Percentiles rank a stretch among this genome's conserved stretches.
Conservation (phyloP, 805 yeast genomes). For the Wickerhamia fluorescens region DNA sequence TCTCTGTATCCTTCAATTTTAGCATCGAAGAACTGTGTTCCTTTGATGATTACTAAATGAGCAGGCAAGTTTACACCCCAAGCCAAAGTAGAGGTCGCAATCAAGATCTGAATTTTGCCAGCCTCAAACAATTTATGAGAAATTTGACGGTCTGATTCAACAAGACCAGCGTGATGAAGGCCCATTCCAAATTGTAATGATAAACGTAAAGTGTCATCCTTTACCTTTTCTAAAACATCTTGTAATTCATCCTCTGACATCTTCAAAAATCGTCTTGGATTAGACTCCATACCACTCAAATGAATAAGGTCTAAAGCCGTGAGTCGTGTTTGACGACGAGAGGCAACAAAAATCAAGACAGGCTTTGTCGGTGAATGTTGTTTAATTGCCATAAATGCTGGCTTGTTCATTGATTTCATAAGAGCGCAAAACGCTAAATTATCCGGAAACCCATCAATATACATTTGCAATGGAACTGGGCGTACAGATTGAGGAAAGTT, state of each 20-base stretch:
- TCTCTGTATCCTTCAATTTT: slow-evolving; percentile 65
- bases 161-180: slow-evolving; percentile 76
- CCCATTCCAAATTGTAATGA: slow-evolving; percentile 77
- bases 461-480: slow-evolving; percentile 83
- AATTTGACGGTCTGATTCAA: slow-evolving; percentile 62
- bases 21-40: slow-evolving; percentile 61
- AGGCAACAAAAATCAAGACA: slow-evolving; percentile 76
- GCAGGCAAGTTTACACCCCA: slow-evolving; percentile 88
- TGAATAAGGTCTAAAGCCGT: slow-evolving; percentile 76
- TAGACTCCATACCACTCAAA: slow-evolving; percentile 70
- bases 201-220: slow-evolving; percentile 75
- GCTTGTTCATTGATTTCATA: slow-evolving; percentile 85
- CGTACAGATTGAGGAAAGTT: slow-evolving; percentile 78
- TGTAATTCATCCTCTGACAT: slow-evolving; percentile 61
- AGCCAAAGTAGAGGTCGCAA: slow-evolving; percentile 79
- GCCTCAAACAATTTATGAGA: slow-evolving; percentile 64
- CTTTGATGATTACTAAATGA: slow-evolving; percentile 69
- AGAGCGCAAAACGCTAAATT: slow-evolving; percentile 74
- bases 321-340: slow-evolving; percentile 74
- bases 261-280: slow-evolving; percentile 62
- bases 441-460: slow-evolving; percentile 80
- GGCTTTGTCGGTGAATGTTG: slow-evolving; percentile 86
- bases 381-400: slow-evolving; percentile 87
- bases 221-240: slow-evolving; percentile 44
- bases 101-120: slow-evolving; percentile 63